Conservation (phyloP, 768 basidiomycete species). For the Tephrocybe sp. region DNA sequence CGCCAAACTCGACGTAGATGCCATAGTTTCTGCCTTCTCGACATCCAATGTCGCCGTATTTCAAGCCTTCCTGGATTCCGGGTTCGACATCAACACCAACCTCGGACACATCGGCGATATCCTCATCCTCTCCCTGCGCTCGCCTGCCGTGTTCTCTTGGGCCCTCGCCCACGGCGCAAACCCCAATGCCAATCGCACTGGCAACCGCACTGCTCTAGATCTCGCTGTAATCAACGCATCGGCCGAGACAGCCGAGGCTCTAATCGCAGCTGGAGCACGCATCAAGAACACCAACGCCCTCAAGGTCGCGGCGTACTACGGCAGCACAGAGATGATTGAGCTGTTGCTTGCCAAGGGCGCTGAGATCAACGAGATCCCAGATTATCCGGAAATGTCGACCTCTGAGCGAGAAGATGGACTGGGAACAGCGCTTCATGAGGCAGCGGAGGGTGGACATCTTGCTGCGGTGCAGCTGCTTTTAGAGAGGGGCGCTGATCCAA, state of each 20-base stretch:
- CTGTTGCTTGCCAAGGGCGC: constrained; percentile 15
- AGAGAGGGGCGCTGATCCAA: constrained; percentile 1
- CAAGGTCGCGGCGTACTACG: constrained; percentile 17
- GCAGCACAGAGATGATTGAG: constrained; percentile 12
- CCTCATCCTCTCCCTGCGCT: constrained; percentile 9
- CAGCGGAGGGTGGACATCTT: constrained; percentile 13
- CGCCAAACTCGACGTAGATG: constrained; percentile 2
- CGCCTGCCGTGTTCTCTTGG: constrained; percentile 5
- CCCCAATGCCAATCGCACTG: constrained; percentile 5
- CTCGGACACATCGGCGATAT: constrained; percentile 15
- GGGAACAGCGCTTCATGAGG: constrained; percentile 17
- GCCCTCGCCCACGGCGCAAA: constrained; percentile 12
- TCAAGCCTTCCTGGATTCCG: constrained; percentile 10
- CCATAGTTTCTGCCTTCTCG: constrained; percentile 8
- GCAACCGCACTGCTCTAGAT: constrained; percentile 12
- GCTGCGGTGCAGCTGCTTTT: constrained; percentile 8
- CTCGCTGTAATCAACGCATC: constrained; percentile 10
- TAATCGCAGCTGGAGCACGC: constrained; percentile 9
- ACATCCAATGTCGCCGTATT: constrained; percentile 6
- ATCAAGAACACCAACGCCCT: constrained; percentile 16
- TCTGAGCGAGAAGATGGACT: constrained; percentile 15
- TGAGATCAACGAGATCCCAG: constrained; percentile 16
- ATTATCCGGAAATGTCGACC: constrained; percentile 8
- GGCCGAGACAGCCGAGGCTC: neutral
- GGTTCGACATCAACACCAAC: constrained; percentile 12